Percentiles rank a stretch among this genome's conserved stretches.
phyloP scores from a whole-genome alignment of 192 early-diverging fungal species.

The Backusella morwellensis region DNA sequence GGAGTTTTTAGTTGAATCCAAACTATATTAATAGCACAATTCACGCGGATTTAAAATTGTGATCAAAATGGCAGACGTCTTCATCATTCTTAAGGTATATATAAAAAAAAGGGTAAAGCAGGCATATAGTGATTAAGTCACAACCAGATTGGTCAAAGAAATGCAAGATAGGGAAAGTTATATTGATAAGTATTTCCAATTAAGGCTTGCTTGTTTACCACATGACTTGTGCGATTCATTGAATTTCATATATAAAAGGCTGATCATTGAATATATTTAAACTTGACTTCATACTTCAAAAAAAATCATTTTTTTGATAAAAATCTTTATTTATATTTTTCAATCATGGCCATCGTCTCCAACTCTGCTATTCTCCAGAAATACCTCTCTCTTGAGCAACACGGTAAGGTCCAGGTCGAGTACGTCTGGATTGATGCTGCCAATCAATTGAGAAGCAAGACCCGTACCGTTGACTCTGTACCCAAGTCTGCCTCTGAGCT shows the following conservation, averaged over 20 bases:
- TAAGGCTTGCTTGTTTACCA: neutral
- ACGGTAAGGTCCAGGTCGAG: slow-evolving; percentile 49
- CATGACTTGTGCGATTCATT: neutral
- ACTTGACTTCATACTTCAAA: neutral
- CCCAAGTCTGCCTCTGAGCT: slow-evolving; percentile 32
- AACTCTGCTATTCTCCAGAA: slow-evolving; percentile 42
- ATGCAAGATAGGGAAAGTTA: slow-evolving; percentile 3
- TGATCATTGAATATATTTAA: neutral
- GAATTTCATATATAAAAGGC: neutral
- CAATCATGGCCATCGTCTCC: slow-evolving; percentile 22
- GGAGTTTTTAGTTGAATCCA: neutral
- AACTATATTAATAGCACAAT: neutral
- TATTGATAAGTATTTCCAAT: slow-evolving; percentile 1
- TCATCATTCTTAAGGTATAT: neutral
- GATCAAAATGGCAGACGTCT: neutral
- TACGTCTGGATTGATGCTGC: slow-evolving; percentile 56
- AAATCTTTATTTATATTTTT: neutral
- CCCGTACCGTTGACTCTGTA: slow-evolving; percentile 43
- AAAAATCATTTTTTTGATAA: neutral
- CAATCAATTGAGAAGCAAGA: slow-evolving; percentile 47
- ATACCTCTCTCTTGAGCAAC: slow-evolving; percentile 49
- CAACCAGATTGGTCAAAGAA: slow-evolving; percentile 4
- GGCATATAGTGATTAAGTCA: neutral
- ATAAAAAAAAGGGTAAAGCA: neutral
- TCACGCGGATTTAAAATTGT: neutral